phyloP scores from a whole-genome alignment of 75 land plant species.

The Picea sitchensis region DNA sequence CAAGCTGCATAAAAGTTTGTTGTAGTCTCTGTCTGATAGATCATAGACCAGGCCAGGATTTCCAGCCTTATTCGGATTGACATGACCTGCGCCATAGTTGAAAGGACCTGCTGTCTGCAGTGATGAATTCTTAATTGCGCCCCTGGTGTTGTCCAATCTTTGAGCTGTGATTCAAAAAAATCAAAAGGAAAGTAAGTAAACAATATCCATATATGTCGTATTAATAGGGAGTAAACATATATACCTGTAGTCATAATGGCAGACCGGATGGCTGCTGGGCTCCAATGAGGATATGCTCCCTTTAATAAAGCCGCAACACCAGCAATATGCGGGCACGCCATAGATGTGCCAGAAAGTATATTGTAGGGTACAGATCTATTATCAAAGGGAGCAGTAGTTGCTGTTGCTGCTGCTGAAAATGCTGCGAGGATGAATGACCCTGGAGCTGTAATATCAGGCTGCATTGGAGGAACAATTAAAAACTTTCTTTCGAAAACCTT shows the following conservation, averaged over 20 bases:
- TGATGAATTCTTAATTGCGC: conserved; percentile 21
- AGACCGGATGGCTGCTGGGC: conserved; percentile 26
- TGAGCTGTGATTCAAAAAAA: conserved; percentile 20
- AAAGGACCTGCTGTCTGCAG: conserved; percentile 30
- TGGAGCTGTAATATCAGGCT: no score
- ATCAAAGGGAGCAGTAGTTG: no score
- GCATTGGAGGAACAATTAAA: no score
- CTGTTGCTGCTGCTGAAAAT: no score
- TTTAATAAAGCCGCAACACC: conserved; percentile 22
- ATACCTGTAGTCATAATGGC: conserved; percentile 23
- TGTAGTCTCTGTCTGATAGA: conserved; percentile 30
- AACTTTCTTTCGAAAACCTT: no score
- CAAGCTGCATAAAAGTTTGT: conserved; percentile 40
- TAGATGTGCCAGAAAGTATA: conserved; percentile 29
- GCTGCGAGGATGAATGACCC: no score
- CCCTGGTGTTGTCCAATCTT: conserved; percentile 20
- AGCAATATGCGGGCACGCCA: conserved; percentile 27
- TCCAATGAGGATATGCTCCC: conserved; percentile 27
- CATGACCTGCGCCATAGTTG: conserved; percentile 51
- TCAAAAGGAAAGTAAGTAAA: not conserved
- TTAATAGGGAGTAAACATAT: not conserved
- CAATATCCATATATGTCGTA: conserved; percentile 12
- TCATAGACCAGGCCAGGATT: conserved; percentile 63
- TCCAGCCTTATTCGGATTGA: conserved; percentile 44
- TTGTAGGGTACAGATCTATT: conserved; percentile 14